Evolutionary conservation across 1,284 basidiomycete genomes (phyloP), one percentile per base, ranked within the genome.

Genomic region (Apiotrichum siamense): DNA sequence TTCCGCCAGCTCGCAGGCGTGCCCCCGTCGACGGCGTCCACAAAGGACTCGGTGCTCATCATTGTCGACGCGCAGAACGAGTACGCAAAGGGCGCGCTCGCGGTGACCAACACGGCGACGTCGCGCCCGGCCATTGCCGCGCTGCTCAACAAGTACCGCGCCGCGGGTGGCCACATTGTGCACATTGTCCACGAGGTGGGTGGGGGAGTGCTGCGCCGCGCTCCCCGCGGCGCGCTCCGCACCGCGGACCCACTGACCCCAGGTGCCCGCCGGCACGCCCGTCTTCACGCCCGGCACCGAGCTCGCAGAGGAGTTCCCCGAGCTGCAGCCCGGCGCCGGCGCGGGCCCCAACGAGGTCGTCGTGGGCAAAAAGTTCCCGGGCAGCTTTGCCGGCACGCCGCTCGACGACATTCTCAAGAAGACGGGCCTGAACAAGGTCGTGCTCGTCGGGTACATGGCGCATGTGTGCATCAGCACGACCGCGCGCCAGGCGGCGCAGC

Each of bases 11-110:
- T 59, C 23, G 35, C 49, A n/a, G 60, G 62, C 35, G 42, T 57
- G 15, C 47, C 49, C n/a, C 55, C 55, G 17, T 51, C 48, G 20
- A 60, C 51, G 0, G 57, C 50, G 21, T 49, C 47, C 36, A 50
- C 56, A 12, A 31, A 44, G 21, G 62, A 64, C 52, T 55, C 52
- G 18, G 57, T 60, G 12, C 55, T 64, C n/a, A 20, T 64, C 53
- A 62, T 64, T 52, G 55, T 64, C 42, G 62, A 64, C 50, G 62
- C 62, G 15, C 62, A 64, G 57, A 60, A 60, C 52, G 62, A 64
- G 57, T 64, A 62, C 42, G 57, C 60, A 25, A 43, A 61, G 31
- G 62, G 62, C 18, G 38, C 35, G 11, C 52, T 63, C 20, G 52
- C 41, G 13, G 53, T 57, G 27, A 50, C 43, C 26, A 57, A 63